Conservation (phyloP, 176 grass and related monocot species). For the Neostapfia colusana region DNA sequence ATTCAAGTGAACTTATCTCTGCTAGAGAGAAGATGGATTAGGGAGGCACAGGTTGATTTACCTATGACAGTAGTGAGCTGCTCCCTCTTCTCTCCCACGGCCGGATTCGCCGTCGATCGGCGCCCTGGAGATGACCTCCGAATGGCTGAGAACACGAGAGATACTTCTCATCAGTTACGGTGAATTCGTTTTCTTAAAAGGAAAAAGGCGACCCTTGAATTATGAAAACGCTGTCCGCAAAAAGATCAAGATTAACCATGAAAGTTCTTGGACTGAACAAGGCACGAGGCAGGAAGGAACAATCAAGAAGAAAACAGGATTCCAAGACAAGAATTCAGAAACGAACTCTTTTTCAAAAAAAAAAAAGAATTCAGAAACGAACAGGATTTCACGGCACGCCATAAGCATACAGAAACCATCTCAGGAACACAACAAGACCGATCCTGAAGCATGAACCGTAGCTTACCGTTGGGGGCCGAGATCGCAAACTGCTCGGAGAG, state of each 20-base stretch:
- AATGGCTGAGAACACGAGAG: slow-evolving; percentile 39
- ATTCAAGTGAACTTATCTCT: neutral
- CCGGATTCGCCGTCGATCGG: neutral
- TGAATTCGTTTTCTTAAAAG: neutral
- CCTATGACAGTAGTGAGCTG: slow-evolving; percentile 40
- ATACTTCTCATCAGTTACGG: slow-evolving; percentile 4
- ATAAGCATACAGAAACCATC: neutral
- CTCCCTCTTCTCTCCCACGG: slow-evolving; percentile 37
- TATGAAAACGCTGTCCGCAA: neutral
- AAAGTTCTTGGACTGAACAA: neutral
- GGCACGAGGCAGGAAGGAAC: neutral
- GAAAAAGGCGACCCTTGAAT: neutral
- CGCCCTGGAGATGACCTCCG: slow-evolving; percentile 42
- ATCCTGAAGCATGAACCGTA: neutral
- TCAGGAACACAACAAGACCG: neutral
- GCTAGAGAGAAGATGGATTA: neutral
- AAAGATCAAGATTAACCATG: neutral
- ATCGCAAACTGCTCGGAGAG: slow-evolving; percentile 68
- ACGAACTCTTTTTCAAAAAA: too few relatives aligned
- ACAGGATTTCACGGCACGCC: neutral
- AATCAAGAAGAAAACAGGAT: neutral
- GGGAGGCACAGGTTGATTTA: neutral
- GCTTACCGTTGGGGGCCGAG: slow-evolving; percentile 64
- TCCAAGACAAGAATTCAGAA: too few relatives aligned
- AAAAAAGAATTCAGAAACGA: neutral